These are phyloP conservation scores for Capsicum pubescens DNA, from an alignment of 257 asterid genomes.

Conservation along the genomic window DNA sequence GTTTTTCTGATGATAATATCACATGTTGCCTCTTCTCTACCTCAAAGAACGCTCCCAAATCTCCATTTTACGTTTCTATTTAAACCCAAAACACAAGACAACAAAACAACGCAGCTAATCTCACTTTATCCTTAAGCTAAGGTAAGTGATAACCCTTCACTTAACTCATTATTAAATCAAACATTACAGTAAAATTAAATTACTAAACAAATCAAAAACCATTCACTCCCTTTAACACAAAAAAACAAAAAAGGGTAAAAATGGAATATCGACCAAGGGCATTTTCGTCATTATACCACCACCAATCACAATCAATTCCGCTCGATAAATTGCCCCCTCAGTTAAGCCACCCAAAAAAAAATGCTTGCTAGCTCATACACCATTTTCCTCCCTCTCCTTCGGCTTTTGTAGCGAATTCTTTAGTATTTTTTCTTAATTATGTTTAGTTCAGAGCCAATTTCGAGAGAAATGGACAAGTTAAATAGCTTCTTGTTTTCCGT, in stretches of 20 bases:
- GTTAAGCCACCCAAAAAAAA: background rate
- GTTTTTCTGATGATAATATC: background rate
- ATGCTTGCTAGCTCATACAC: slow-evolving; percentile 28
- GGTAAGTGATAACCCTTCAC: slow-evolving; percentile 30
- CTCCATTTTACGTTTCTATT: background rate
- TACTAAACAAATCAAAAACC: background rate
- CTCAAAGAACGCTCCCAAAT: slow-evolving; percentile 33
- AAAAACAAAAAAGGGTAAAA: slow-evolving; percentile 18
- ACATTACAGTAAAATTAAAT: background rate
- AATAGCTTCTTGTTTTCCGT: slow-evolving; percentile 38
- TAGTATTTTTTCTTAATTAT: background rate
- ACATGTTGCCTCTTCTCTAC: slow-evolving; percentile 35
- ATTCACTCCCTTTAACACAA: slow-evolving; percentile 20
- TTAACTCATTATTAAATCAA: slow-evolving; percentile 20
- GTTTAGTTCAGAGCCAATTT: slow-evolving; percentile 51
- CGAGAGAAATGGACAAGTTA: slow-evolving; percentile 47
- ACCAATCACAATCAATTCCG: slow-evolving; percentile 15
- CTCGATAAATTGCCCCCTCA: slow-evolving; percentile 11
- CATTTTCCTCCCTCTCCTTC: background rate
- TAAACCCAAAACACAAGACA: background rate
- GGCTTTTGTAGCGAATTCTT: no score
- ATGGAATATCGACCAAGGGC: background rate
- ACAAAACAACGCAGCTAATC: slow-evolving; percentile 8
- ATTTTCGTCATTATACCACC: background rate
- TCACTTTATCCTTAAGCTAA: slow-evolving; percentile 47